These are phyloP conservation scores for Starmerella roubikii DNA, from an alignment of 805 yeast genomes.

Conservation along the genomic window DNA sequence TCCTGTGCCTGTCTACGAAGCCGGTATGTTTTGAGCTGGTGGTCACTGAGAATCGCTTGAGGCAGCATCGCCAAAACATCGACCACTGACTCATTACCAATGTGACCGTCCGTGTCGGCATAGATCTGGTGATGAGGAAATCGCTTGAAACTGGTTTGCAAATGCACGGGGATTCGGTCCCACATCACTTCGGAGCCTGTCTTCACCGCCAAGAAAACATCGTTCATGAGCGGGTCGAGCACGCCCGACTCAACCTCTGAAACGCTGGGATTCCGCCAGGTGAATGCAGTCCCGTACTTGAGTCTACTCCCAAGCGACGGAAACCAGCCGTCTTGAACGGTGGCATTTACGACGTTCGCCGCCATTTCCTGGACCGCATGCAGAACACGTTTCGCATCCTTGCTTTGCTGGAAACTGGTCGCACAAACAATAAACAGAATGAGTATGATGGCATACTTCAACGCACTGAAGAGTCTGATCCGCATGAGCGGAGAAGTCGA, in stretches of 20 bases:
- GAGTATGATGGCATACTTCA: not conserved
- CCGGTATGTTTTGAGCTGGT: slow-evolving; percentile 18
- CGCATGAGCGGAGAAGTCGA: too few species aligned
- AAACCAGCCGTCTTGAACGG: slow-evolving; percentile 6
- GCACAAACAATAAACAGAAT: not conserved
- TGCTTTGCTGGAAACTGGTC: not conserved
- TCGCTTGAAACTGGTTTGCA: slow-evolving; percentile 27
- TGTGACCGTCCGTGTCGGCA: slow-evolving; percentile 25
- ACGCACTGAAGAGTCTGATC: not conserved
- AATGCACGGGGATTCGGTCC: slow-evolving; percentile 29
- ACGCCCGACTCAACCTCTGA: slow-evolving; percentile 1
- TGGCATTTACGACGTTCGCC: not conserved
- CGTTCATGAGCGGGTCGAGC: slow-evolving; percentile 10
- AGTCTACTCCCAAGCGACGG: slow-evolving; percentile 2
- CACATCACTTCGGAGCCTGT: slow-evolving; percentile 29
- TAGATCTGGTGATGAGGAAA: slow-evolving; percentile 28
- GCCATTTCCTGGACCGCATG: too few species aligned
- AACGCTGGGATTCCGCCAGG: slow-evolving; percentile 3
- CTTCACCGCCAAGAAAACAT: slow-evolving; percentile 27
- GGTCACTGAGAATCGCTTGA: slow-evolving; percentile 16
- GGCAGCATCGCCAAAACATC: slow-evolving; percentile 25
- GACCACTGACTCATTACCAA: slow-evolving; percentile 26
- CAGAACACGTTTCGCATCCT: not conserved
- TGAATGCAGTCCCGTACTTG: slow-evolving; percentile 4
- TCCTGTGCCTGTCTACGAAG: slow-evolving; percentile 13